These are phyloP conservation scores for Candida sojae DNA, from an alignment of 1,139 yeast species.

Conservation along the genomic window DNA sequence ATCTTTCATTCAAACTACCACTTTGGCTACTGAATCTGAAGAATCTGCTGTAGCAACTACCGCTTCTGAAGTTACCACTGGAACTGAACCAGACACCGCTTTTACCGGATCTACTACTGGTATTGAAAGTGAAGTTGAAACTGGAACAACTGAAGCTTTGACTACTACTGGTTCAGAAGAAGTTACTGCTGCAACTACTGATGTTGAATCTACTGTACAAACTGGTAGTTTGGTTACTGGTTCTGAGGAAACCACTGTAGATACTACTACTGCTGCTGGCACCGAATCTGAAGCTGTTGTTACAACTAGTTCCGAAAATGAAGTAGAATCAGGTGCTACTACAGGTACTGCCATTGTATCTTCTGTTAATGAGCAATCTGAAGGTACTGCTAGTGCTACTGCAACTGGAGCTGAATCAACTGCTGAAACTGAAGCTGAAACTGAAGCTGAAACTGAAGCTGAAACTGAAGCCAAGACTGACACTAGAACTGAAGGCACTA, in stretches of 20 bases:
- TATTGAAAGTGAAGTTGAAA: neutral
- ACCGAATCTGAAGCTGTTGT: neutral
- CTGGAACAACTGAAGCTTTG: neutral
- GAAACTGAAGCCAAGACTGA: neutral
- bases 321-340: no score
- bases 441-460: neutral
- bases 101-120: conserved; percentile 4
- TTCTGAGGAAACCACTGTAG: neutral
- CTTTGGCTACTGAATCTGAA: neutral
- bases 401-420: neutral
- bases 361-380: neutral
- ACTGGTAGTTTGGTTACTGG: neutral
- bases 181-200: neutral
- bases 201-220: neutral
- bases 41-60: neutral
- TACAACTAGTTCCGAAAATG: neutral
- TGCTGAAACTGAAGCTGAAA: neutral
- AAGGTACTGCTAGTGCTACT: neutral
- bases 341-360: no score
- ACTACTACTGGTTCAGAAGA: conserved; percentile 4
- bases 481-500: conserved; percentile 2
- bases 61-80: conserved; percentile 1
- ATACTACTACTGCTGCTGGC: neutral
- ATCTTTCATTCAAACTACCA: neutral
- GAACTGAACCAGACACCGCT: conserved; percentile 2